Percentiles rank a stretch among this genome's conserved stretches.
phyloP scores from a whole-genome alignment of 345 rosid species.

The Rhizophora mangle region DNA sequence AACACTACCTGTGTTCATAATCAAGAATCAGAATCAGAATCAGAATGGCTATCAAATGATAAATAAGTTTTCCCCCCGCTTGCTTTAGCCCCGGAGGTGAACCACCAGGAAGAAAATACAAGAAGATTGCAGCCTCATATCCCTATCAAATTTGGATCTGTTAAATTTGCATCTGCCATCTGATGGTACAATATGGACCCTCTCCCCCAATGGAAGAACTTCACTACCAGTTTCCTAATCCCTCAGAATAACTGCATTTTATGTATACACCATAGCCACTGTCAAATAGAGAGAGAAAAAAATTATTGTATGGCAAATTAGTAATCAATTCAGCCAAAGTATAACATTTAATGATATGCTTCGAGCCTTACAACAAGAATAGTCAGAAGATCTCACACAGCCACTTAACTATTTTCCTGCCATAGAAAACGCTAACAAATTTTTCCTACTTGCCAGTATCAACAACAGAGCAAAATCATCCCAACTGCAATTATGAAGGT shows the following conservation, averaged over 20 bases:
- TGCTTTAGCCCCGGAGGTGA: too few relatives aligned
- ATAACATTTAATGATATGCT: neutral
- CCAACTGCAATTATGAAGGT: constrained; percentile 11
- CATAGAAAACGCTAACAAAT: constrained; percentile 10
- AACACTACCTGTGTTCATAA: too few relatives aligned
- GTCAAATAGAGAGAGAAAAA: constrained; percentile 16
- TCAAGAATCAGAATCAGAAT: too few relatives aligned
- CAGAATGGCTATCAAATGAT: too few relatives aligned
- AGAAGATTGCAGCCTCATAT: neutral
- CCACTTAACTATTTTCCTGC: constrained; percentile 9
- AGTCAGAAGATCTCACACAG: neutral
- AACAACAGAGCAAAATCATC: constrained; percentile 11
- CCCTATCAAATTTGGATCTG: constrained; percentile 10
- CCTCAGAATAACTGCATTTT: constrained; percentile 3
- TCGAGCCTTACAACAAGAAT: constrained; percentile 25
- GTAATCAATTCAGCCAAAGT: constrained; percentile 3
- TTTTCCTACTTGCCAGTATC: constrained; percentile 24
- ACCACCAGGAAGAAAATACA: too few relatives aligned
- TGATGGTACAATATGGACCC: constrained; percentile 4
- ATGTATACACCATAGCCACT: constrained; percentile 25
- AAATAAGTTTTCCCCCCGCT: too few relatives aligned
- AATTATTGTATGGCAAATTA: neutral
- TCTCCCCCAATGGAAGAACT: neutral
- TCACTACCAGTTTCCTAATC: too few relatives aligned
- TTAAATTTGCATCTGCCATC: constrained; percentile 11